Conservation (phyloP, 345 rosid genomes). For the Hypericum perforatum region DNA sequence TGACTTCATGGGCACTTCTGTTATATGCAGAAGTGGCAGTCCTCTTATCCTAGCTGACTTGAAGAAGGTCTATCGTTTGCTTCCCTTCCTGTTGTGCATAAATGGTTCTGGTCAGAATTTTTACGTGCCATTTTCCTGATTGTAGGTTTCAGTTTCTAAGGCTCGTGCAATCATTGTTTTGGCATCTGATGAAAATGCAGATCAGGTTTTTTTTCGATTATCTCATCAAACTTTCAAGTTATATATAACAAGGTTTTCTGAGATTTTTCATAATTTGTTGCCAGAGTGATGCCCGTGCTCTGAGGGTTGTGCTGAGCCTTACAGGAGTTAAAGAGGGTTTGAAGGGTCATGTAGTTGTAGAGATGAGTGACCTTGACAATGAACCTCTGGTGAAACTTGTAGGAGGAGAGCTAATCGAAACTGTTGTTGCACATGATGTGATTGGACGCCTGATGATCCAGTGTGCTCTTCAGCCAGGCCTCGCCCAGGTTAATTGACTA, state of each 20-base stretch:
- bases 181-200: slow-evolving; percentile 90
- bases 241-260: slow-evolving; percentile 10
- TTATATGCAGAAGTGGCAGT: slow-evolving; percentile 92
- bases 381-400: slow-evolving; percentile 94
- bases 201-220: slow-evolving; percentile 47
- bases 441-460: slow-evolving; percentile 95
- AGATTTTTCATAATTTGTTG: slow-evolving; percentile 8
- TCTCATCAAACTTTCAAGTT: slow-evolving; percentile 4
- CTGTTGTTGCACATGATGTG: slow-evolving; percentile 94
- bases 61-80: slow-evolving; percentile 44
- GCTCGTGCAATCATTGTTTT: slow-evolving; percentile 79
- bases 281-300: slow-evolving; percentile 90
- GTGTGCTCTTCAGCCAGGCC: slow-evolving; percentile 87
- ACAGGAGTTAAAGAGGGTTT: slow-evolving; percentile 79
- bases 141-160: slow-evolving; percentile 80
- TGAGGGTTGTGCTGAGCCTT: slow-evolving; percentile 84
- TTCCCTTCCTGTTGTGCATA: not conserved
- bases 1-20: slow-evolving; percentile 85
- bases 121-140: slow-evolving; percentile 6
- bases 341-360: slow-evolving; percentile 89
- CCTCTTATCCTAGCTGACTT: slow-evolving; percentile 82
- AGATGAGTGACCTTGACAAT: slow-evolving; percentile 93
- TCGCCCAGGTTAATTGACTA: slow-evolving; percentile 56
- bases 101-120: not conserved
- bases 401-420: slow-evolving; percentile 84